Evolutionary conservation across 2,329 filamentous ascomycete genomes (phyloP).

Genomic region (Phyllosticta paracitricarpa): DNA sequence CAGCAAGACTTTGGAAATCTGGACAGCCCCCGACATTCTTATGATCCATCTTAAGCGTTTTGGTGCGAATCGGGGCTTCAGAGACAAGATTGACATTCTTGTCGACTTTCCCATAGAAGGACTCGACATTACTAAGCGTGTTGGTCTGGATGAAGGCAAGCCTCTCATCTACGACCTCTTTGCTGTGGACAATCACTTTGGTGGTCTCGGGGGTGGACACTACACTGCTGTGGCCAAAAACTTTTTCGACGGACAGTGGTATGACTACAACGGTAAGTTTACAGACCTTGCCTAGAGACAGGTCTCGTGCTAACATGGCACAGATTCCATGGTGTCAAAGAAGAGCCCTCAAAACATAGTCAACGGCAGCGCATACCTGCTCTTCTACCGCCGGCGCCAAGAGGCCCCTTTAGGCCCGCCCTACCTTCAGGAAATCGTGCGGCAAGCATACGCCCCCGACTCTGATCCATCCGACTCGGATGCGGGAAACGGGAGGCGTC

Average conservation of each 20-base stretch:
- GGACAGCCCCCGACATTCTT: slow-evolving; percentile 92
- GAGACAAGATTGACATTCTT: slow-evolving; percentile 83
- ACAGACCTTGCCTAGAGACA: no score
- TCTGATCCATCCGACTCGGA: slow-evolving; percentile 30
- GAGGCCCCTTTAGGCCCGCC: slow-evolving; percentile 72
- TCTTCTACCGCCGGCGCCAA: slow-evolving; percentile 85
- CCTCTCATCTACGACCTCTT: slow-evolving; percentile 84
- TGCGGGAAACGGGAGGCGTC: slow-evolving; percentile 76
- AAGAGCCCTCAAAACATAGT: slow-evolving; percentile 54
- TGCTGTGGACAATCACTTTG: slow-evolving; percentile 91
- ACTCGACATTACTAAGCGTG: slow-evolving; percentile 69
- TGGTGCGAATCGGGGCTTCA: slow-evolving; percentile 68
- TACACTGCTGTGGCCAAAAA: slow-evolving; percentile 94
- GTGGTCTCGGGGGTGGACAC: slow-evolving; percentile 85
- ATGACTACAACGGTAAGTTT: slow-evolving; percentile 83
- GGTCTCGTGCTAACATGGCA: slow-evolving; percentile 30
- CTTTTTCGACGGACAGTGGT: slow-evolving; percentile 82
- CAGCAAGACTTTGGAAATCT: slow-evolving; percentile 93
- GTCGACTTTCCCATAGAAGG: slow-evolving; percentile 89
- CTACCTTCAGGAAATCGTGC: slow-evolving; percentile 60
- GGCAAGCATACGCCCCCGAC: slow-evolving; percentile 47
- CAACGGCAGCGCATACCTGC: slow-evolving; percentile 71
- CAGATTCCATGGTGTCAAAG: slow-evolving; percentile 65
- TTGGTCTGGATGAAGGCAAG: slow-evolving; percentile 73
- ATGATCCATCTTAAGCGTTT: slow-evolving; percentile 95